Percentiles rank a stretch among this genome's conserved stretches.
Evolutionary conservation across 1,284 basidiomycete genomes (phyloP).

Genomic region (Marasmius sp.): DNA sequence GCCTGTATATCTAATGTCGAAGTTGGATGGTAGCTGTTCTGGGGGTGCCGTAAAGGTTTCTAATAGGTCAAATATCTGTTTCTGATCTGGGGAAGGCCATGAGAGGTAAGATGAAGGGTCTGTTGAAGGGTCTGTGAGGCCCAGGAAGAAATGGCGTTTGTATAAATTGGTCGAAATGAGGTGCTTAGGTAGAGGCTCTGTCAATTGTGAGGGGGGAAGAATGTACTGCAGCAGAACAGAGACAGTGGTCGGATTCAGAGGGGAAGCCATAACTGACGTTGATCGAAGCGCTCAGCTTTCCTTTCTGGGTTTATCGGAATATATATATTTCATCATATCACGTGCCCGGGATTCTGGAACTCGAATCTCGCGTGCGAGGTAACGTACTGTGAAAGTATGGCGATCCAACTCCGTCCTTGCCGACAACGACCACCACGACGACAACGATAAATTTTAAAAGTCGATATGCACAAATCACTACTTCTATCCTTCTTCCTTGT

Average conservation of each 20-base stretch:
- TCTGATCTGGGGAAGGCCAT: slow-evolving; percentile 57
- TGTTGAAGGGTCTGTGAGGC: slow-evolving; percentile 40
- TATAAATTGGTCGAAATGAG: slow-evolving; percentile 59
- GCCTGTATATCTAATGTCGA: slow-evolving; percentile 53
- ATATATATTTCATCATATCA: not conserved
- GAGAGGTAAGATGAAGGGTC: slow-evolving; percentile 57
- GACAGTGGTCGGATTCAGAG: slow-evolving; percentile 32
- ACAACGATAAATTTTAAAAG: not conserved
- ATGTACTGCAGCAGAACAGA: slow-evolving; percentile 59
- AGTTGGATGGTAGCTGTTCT: slow-evolving; percentile 10
- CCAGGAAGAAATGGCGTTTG: slow-evolving; percentile 67
- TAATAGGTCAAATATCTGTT: slow-evolving; percentile 28
- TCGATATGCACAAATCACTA: slow-evolving; percentile 1
- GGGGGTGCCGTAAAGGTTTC: not conserved
- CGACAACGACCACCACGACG: slow-evolving; percentile 2
- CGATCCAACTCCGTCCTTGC: not conserved
- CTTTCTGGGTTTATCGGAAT: not conserved
- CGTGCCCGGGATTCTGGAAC: not conserved
- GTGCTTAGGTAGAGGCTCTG: slow-evolving; percentile 53
- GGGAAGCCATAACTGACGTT: not conserved
- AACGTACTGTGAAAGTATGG: not conserved
- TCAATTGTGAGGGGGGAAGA: slow-evolving; percentile 47
- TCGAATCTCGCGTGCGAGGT: not conserved
- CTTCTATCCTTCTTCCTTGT: not conserved
- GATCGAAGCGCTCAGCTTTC: not conserved